Base-by-base conservation (phyloP, 495 filamentous ascomycete genomes). In the Clohesyomyces aquaticus region DNA sequence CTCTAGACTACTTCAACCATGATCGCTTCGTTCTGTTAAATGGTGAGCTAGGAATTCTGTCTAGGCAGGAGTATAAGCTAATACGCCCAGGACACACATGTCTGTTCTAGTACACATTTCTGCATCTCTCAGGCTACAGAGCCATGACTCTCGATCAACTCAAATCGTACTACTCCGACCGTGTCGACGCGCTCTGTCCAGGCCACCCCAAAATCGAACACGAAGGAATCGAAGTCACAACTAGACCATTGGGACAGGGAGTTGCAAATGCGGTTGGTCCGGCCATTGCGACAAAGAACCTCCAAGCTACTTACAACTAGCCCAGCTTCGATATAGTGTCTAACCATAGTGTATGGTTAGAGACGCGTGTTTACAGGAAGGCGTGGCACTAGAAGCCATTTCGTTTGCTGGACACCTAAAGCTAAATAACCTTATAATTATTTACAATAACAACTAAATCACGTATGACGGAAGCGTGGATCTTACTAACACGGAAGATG, bases 141-240 rank as follows among this genome's bases (percentile, higher is more conserved):
- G 70, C 71, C 48, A 85, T 84, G 83, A 83, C 83, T 0, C 74
- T 84, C 19, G 83, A 86, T 18, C 81, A 88, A 67, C 74, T 86
- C 25, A 80, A 81, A 52, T 80, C 80, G n/a, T 87, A 86, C 65
- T 81, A 84, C 68, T 83, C 80, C 1, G 77, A 79, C 18, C 72
- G 81, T 19, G 72, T 71, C 1, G 81, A 85, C 63, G 21, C 58
- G 3, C 65, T 85, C 0, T 84, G 80, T 52, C 85, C 81, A 32
- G 85, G 81, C 1, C 84, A 87, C 61, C 85, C 84, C 0, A 84
- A 87, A 65, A 85, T 85, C 45, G 84, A 87, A 59, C 76, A 81
- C 43, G 77, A 80, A 14, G 85, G 83, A 6, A 80, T 87, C 54
- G 85, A 87, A 70, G 82, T 87, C 0, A 87, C 85, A 1, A 87